Evolutionary conservation across 148 eudicot species (phyloP).

Genomic region (Silene latifolia): DNA sequence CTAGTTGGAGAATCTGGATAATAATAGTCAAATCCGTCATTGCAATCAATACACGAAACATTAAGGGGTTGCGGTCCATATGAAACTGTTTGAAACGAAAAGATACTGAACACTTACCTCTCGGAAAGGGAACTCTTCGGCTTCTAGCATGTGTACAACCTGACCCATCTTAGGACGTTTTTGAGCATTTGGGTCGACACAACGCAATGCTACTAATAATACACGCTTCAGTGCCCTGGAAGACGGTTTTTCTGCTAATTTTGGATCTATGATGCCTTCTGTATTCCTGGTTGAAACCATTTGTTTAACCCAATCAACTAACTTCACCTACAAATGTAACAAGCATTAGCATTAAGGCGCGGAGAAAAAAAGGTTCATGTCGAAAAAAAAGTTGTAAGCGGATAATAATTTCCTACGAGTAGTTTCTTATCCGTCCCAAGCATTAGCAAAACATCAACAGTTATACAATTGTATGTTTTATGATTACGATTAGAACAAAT

Average conservation of each 20-base stretch:
- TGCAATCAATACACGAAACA: no score
- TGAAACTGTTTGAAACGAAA: no score
- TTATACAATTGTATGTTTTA: no score
- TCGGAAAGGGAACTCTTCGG: conserved; percentile 70
- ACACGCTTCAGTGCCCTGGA: conserved; percentile 81
- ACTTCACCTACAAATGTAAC: conserved; percentile 53
- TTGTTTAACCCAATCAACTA: conserved; percentile 84
- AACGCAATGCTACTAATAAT: conserved; percentile 74
- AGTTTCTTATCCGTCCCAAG: neutral
- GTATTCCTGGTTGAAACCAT: conserved; percentile 73
- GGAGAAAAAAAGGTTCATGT: no score
- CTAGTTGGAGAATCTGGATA: no score
- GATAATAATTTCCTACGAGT: neutral
- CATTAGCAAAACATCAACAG: no score
- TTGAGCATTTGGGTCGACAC: conserved; percentile 88
- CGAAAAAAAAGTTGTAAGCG: neutral
- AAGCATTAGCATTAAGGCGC: neutral
- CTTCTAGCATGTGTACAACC: conserved; percentile 88
- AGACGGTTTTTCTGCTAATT: conserved; percentile 67
- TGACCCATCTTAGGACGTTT: conserved; percentile 90
- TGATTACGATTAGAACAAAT: no score
- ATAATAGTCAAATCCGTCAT: no score
- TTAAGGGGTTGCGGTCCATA: no score
- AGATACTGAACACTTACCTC: conserved; percentile 46
- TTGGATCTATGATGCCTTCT: conserved; percentile 79